phyloP scores from a whole-genome alignment of 2,329 filamentous ascomycete species.

The Lachnellula occidentalis region DNA sequence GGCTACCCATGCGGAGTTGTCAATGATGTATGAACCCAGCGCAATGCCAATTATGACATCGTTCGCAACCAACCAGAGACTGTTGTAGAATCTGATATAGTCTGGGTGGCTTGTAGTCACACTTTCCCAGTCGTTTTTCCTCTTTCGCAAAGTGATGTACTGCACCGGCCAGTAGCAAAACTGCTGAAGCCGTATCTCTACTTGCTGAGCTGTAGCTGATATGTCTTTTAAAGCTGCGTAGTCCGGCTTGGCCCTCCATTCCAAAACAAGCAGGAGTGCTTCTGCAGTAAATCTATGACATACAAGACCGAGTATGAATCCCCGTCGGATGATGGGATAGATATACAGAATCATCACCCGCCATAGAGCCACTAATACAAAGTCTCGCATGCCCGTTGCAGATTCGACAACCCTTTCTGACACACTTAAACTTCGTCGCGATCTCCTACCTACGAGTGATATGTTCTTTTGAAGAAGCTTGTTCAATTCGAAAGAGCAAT shows the following conservation, averaged over 20 bases:
- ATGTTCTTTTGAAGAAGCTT: slow-evolving; percentile 84
- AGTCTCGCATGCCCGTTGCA: slow-evolving; percentile 77
- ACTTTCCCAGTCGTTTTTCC: slow-evolving; percentile 91
- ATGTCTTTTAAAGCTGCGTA: slow-evolving; percentile 88
- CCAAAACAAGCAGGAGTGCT: slow-evolving; percentile 68
- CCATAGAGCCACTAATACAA: slow-evolving; percentile 63
- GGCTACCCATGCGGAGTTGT: slow-evolving; percentile 83
- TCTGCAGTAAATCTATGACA: slow-evolving; percentile 78
- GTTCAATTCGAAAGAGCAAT: slow-evolving; percentile 90
- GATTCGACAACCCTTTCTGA: slow-evolving; percentile 93
- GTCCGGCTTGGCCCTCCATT: slow-evolving; percentile 75
- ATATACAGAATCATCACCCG: slow-evolving; percentile 68
- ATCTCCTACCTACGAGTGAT: slow-evolving; percentile 72
- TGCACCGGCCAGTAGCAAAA: slow-evolving; percentile 99
- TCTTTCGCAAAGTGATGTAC: slow-evolving; percentile 82
- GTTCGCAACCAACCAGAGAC: slow-evolving; percentile 95
- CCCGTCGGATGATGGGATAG: slow-evolving; percentile 66
- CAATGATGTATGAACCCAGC: slow-evolving; percentile 91
- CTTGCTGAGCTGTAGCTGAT: slow-evolving; percentile 92
- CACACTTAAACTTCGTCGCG: slow-evolving; percentile 82
- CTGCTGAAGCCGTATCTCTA: slow-evolving; percentile 94
- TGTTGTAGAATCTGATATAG: slow-evolving; percentile 99
- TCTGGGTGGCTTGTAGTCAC: slow-evolving; percentile 93
- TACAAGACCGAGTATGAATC: slow-evolving; percentile 75
- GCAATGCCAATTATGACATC: slow-evolving; percentile 98